These are phyloP conservation scores for Hortiboletus flavorubellus DNA, from an alignment of 768 basidiomycete genomes.

Conservation along the genomic window DNA sequence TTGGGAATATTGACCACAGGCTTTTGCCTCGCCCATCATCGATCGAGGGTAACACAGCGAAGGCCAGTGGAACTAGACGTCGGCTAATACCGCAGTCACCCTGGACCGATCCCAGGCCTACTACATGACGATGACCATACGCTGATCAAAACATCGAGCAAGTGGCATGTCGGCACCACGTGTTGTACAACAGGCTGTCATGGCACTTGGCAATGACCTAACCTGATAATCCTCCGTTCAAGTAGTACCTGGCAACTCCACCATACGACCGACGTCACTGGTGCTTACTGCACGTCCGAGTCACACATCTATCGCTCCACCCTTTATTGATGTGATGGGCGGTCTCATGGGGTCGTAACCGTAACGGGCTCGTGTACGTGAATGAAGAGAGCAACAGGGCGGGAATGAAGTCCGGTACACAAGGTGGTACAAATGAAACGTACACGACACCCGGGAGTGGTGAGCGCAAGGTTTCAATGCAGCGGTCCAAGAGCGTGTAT, in stretches of 20 bases:
- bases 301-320: background rate
- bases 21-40: background rate
- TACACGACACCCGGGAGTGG: background rate
- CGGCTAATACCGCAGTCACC: background rate
- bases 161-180: background rate
- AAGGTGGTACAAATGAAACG: background rate
- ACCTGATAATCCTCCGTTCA: background rate
- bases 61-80: background rate
- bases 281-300: too few relatives aligned
- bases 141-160: background rate
- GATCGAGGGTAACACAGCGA: background rate
- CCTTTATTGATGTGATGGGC: background rate
- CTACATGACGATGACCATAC: background rate
- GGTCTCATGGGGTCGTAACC: background rate
- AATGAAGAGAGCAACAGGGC: background rate
- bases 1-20: background rate
- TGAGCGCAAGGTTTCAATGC: slow-evolving; percentile 3
- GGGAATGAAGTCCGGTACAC: slow-evolving; percentile 17
- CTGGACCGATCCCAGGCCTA: background rate
- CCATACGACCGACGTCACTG: background rate
- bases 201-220: too few relatives aligned
- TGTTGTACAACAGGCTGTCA: background rate
- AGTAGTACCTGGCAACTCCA: background rate
- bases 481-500: slow-evolving; percentile 8
- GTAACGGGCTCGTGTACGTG: background rate